Percentiles rank a stretch among this genome's conserved stretches.
phyloP scores from a whole-genome alignment of 805 yeast species.

The Candida gorgasii region DNA sequence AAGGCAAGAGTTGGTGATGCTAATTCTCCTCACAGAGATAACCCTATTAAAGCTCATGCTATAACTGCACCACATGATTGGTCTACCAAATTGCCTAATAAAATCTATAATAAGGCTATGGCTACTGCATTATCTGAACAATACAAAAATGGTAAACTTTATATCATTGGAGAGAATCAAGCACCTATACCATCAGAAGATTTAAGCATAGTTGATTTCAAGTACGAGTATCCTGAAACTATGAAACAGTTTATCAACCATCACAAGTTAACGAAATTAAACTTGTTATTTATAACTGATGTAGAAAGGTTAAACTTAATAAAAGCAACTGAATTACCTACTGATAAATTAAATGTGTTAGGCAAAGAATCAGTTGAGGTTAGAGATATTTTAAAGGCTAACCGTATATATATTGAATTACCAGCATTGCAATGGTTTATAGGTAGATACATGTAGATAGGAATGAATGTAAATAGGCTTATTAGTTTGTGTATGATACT shows the following conservation, averaged over 20 bases:
- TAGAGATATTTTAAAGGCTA: slow-evolving; percentile 78
- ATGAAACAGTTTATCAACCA: slow-evolving; percentile 50
- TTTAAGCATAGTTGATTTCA: slow-evolving; percentile 32
- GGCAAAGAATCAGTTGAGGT: slow-evolving; percentile 80
- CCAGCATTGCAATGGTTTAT: slow-evolving; percentile 66
- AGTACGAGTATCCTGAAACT: slow-evolving; percentile 42
- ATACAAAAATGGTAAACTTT: slow-evolving; percentile 72
- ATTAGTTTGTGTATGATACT: background rate
- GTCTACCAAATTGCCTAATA: slow-evolving; percentile 72
- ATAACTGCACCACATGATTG: slow-evolving; percentile 89
- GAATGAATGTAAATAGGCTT: background rate
- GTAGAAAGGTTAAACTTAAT: slow-evolving; percentile 61
- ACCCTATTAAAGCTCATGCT: slow-evolving; percentile 88
- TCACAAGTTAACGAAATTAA: slow-evolving; percentile 52
- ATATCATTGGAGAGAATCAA: slow-evolving; percentile 55
- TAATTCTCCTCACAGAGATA: slow-evolving; percentile 87
- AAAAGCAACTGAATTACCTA: slow-evolving; percentile 53
- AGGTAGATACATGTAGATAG: slow-evolving; percentile 28
- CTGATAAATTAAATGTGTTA: slow-evolving; percentile 60
- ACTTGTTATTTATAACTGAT: slow-evolving; percentile 68
- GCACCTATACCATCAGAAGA: slow-evolving; percentile 17
- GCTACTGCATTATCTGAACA: slow-evolving; percentile 80
- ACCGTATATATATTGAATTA: slow-evolving; percentile 70
- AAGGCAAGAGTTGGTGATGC: slow-evolving; percentile 95
- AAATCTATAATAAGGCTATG: slow-evolving; percentile 74